phyloP scores from a whole-genome alignment of 768 basidiomycete species.

The Leucogyrophana mollusca region DNA sequence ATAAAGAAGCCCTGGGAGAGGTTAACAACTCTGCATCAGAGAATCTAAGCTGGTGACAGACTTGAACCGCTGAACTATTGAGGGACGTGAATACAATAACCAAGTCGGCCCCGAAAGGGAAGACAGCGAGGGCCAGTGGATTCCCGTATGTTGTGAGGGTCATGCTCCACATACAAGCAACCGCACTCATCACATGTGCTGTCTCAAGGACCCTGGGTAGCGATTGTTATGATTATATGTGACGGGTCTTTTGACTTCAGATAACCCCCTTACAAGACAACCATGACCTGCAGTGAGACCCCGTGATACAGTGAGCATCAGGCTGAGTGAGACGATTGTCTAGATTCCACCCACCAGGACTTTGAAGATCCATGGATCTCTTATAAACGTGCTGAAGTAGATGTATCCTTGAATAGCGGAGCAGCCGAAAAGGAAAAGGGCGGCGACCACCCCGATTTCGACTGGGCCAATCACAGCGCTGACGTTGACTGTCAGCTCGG shows the following conservation, averaged over 20 bases:
- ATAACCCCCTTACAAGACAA: not conserved
- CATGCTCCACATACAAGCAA: slow-evolving; percentile 5
- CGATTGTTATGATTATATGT: not conserved
- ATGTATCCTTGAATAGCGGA: slow-evolving; percentile 9
- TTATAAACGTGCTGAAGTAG: slow-evolving; percentile 11
- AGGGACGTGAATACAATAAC: not conserved
- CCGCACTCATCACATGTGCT: slow-evolving; percentile 1
- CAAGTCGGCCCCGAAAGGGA: not conserved
- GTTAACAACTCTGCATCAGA: not conserved
- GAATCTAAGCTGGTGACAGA: not conserved
- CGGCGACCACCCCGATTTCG: slow-evolving; percentile 9
- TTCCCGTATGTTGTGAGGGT: not conserved
- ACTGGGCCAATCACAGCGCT: slow-evolving; percentile 13
- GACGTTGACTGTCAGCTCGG: too few relatives aligned
- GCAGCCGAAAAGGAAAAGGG: slow-evolving; percentile 11
- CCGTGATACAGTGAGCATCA: not conserved
- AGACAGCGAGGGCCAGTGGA: not conserved
- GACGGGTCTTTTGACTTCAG: not conserved
- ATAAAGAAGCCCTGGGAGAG: slow-evolving; percentile 2
- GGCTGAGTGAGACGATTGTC: not conserved
- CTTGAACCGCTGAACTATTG: slow-evolving; percentile 1
- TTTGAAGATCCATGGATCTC: slow-evolving; percentile 6
- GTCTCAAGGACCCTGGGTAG: not conserved
- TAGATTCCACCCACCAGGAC: slow-evolving; percentile 1
- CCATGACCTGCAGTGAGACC: not conserved